phyloP scores from a whole-genome alignment of 257 asterid genomes.

The Jaltomata sinuosa region DNA sequence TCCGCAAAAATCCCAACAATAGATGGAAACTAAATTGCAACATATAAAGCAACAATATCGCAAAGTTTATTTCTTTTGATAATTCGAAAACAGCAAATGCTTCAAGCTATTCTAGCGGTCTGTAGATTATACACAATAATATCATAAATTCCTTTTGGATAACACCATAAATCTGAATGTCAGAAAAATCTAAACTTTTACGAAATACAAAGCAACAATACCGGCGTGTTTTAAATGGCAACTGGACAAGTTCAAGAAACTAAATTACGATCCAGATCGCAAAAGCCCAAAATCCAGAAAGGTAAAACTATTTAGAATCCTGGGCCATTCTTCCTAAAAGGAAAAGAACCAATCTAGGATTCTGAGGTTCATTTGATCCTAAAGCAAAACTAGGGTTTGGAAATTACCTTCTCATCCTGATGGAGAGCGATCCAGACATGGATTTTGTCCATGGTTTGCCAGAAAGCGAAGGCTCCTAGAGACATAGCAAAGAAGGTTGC shows the following conservation, averaged over 20 bases:
- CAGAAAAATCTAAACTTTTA: not conserved
- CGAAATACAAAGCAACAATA: not conserved
- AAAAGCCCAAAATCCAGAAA: not conserved
- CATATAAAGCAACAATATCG: not conserved
- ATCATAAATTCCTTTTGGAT: not conserved
- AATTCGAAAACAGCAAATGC: not conserved
- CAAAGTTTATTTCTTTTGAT: not conserved
- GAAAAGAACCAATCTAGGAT: not conserved
- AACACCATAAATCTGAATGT: not conserved
- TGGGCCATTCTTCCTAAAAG: not conserved
- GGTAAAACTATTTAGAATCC: not conserved
- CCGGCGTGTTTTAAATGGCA: not conserved
- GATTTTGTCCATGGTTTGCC: slow-evolving; percentile 85
- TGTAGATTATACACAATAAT: not conserved
- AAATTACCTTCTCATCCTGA: slow-evolving; percentile 68
- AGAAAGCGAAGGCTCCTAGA: slow-evolving; percentile 71
- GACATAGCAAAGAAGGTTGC: slow-evolving; percentile 64
- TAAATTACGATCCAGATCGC: not conserved
- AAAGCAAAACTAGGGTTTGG: not conserved
- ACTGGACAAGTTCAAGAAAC: not conserved
- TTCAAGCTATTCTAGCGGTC: not conserved
- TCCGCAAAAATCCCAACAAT: not conserved
- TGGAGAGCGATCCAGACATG: slow-evolving; percentile 90
- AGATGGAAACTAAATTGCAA: not conserved
- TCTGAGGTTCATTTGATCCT: not conserved